A percentile compares a stretch with the other conserved stretches of the same genome.
Conservation (phyloP, 495 filamentous ascomycete species). For the Tirmania nivea region DNA sequence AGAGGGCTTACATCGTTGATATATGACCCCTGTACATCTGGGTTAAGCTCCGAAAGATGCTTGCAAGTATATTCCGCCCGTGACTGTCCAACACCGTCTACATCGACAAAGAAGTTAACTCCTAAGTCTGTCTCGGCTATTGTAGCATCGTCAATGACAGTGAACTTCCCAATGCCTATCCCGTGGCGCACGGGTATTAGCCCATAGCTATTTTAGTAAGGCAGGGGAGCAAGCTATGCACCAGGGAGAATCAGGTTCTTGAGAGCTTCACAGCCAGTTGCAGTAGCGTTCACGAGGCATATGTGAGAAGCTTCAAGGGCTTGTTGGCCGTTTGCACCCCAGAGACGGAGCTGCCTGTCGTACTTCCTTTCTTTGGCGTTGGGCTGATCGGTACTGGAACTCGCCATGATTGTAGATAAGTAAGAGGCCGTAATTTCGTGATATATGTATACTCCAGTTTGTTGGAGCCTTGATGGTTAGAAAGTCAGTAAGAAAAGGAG, state of each 20-base stretch:
- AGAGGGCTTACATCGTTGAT: slow-evolving; percentile 28
- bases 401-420: too few species aligned
- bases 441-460: too few species aligned
- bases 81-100: slow-evolving; percentile 51
- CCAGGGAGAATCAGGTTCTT: slow-evolving; percentile 90
- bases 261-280: slow-evolving; percentile 73
- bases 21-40: slow-evolving; percentile 62
- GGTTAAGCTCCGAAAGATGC: slow-evolving; percentile 72
- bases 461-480: too few species aligned
- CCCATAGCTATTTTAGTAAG: background rate
- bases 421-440: too few species aligned
- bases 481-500: too few species aligned
- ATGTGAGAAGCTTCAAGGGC: slow-evolving; percentile 79
- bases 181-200: background rate
- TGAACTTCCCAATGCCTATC: slow-evolving; percentile 74
- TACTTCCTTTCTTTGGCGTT: slow-evolving; percentile 84
- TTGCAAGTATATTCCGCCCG: slow-evolving; percentile 57
- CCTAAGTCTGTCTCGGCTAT: slow-evolving; percentile 72
- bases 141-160: slow-evolving; percentile 58
- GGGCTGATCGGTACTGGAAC: slow-evolving; percentile 23
- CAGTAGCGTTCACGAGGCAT: slow-evolving; percentile 63
- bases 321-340: slow-evolving; percentile 80
- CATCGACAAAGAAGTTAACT: slow-evolving; percentile 89
- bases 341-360: slow-evolving; percentile 84
- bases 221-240: slow-evolving; percentile 11